Evolutionary conservation across 1,284 basidiomycete genomes (phyloP).

Genomic region (Schizopora paradoxa): DNA sequence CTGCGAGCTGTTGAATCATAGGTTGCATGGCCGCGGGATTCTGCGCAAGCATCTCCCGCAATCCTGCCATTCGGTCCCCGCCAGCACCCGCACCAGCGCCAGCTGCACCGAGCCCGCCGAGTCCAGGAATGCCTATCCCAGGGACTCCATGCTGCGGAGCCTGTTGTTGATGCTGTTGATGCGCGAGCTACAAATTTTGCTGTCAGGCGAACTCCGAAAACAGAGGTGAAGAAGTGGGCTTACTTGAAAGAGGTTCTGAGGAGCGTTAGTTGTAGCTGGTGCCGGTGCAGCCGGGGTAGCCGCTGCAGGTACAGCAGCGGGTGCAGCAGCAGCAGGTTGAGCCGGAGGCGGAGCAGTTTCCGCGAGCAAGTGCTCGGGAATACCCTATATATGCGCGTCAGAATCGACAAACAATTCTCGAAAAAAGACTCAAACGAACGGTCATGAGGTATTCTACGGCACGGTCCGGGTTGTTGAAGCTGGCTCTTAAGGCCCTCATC

Average conservation of each 20-base stretch:
- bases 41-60: slow-evolving; percentile 65
- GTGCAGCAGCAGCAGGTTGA: slow-evolving; percentile 29
- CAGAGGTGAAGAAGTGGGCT: slow-evolving; percentile 13
- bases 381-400: slow-evolving; percentile 49
- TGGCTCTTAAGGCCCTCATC: slow-evolving; percentile 82
- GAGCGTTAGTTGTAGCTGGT: slow-evolving; percentile 32
- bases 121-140: slow-evolving; percentile 20
- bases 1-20: slow-evolving; percentile 77
- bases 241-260: slow-evolving; percentile 77
- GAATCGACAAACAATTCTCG: slow-evolving; percentile 6
- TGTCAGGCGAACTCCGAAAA: slow-evolving; percentile 9
- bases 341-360: slow-evolving; percentile 38
- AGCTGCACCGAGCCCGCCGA: slow-evolving; percentile 31
- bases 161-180: slow-evolving; percentile 60
- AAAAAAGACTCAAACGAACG: slow-evolving; percentile 43
- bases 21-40: slow-evolving; percentile 80
- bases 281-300: slow-evolving; percentile 34
- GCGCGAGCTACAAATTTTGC: slow-evolving; percentile 51
- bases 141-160: slow-evolving; percentile 23
- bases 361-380: slow-evolving; percentile 66
- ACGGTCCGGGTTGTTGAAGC: slow-evolving; percentile 97
- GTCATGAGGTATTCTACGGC: slow-evolving; percentile 97
- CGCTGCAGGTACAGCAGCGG: slow-evolving; percentile 32
- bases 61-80: slow-evolving; percentile 54
- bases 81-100: slow-evolving; percentile 51